Evolutionary conservation across 2,329 filamentous ascomycete species (phyloP), one percentile per base, ranked within the genome.

Genomic region (Colletotrichum tamarilloi): DNA sequence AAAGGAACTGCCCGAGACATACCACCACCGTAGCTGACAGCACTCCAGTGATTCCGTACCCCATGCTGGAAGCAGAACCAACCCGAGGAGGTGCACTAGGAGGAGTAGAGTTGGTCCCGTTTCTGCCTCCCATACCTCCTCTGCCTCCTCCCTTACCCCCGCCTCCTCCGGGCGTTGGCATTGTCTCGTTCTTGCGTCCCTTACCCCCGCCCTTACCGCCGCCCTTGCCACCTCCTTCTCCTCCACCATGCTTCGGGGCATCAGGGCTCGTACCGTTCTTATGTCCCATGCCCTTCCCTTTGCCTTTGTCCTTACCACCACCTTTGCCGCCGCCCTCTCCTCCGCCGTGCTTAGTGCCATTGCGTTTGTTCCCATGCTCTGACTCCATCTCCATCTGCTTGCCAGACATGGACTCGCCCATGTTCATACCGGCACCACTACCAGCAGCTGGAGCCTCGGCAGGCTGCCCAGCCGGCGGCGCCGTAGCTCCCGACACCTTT

Each of bases 1-100:
- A 8, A 16, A 73, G 19, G 9, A 57, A 70, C 4, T 70, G 70
- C 9, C 70, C 70, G 16, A 65, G 5, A 22, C 67, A 73, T 35
- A 70, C 70, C 2, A 73, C 55, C 4, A 49, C 55, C n/a, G 52
- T 49, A 32, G 60, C 57, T 2, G 70, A 42, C 70, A 68, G 28
- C 14, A 70, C 26, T 46, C 60, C 68, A 3, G 55, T 49, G 14
- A 73, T 12, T 0, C 67, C 60, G 11, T 60, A 38, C 5, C 16
- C 32, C 19, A 14, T n/a, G 22, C 46, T 57, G 1, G 60, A 19
- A 5, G 70, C 56, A 11, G 70, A 60, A 46, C 56, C 49, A 4
- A n/a, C 26, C 4, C 62, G 62, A 66, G 60, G 60, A 24, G 60
- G 32, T 6, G 26, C 26, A 12, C 9, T 53, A 16, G 70, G 28